Conservation (phyloP, 139 green algal species). For the Chlamydomonas sp. region DNA sequence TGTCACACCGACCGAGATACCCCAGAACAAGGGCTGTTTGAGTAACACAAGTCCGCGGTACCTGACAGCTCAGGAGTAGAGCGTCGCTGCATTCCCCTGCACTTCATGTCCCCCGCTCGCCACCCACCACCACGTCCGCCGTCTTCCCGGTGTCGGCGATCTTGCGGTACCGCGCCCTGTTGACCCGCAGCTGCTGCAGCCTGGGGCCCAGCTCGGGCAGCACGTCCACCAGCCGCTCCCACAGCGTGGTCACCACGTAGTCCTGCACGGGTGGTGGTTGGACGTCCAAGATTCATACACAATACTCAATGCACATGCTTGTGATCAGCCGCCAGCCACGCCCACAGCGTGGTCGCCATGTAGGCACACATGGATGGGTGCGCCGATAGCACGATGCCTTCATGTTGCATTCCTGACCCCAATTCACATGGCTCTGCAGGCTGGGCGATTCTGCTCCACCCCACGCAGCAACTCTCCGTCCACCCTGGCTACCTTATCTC, state of each 20-base stretch:
- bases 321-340: background rate
- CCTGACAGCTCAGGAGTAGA: background rate
- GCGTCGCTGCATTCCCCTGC: background rate
- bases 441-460: too few species aligned
- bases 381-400: too few species aligned
- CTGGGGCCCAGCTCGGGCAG: conserved; percentile 43
- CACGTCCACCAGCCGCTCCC: conserved; percentile 64
- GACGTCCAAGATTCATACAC: too few species aligned
- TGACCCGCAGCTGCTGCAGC: conserved; percentile 36
- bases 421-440: too few species aligned
- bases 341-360: too few species aligned
- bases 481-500: too few species aligned
- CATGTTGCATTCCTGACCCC: too few species aligned
- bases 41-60: too few species aligned
- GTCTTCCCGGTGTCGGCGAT: conserved; percentile 38
- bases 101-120: background rate
- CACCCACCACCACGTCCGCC: conserved; percentile 9
- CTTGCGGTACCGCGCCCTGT: conserved; percentile 28
- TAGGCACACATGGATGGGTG: too few species aligned
- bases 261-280: conserved; percentile 7
- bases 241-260: conserved; percentile 69
- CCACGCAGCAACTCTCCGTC: too few species aligned
- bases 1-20: too few species aligned
- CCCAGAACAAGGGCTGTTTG: background rate
- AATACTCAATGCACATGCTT: background rate